phyloP scores from a whole-genome alignment of 2,329 filamentous ascomycete genomes.

The Daldinia sp. region DNA sequence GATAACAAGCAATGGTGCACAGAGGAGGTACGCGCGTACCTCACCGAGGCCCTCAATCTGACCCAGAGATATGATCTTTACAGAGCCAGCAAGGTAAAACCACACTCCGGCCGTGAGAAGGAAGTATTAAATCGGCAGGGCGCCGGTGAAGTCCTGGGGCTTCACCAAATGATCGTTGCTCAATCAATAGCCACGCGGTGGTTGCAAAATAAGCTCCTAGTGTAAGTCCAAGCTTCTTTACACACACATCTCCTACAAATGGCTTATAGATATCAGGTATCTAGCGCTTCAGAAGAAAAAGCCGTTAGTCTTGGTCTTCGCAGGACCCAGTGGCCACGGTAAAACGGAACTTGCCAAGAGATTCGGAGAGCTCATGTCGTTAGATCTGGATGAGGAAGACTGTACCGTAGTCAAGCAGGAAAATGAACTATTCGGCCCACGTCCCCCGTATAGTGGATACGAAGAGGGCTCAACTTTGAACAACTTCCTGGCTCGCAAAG shows the following conservation, averaged over 20 bases:
- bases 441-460: background rate
- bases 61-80: slow-evolving; percentile 1
- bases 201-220: background rate
- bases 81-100: background rate
- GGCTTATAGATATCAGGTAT: slow-evolving; percentile 41
- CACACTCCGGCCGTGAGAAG: background rate
- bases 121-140: background rate
- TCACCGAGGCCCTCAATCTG: background rate
- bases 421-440: background rate
- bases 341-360: slow-evolving; percentile 61
- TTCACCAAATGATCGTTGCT: background rate
- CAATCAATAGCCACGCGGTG: background rate
- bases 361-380: slow-evolving; percentile 56
- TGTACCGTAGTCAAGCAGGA: background rate
- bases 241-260: background rate
- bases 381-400: slow-evolving; percentile 49
- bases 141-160: background rate
- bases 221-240: background rate
- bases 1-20: background rate
- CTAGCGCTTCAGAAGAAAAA: slow-evolving; percentile 46
- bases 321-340: slow-evolving; percentile 62
- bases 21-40: background rate
- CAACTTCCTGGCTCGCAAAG: background rate
- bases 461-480: background rate
- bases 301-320: slow-evolving; percentile 58